A percentile compares a stretch with the other conserved stretches of the same genome.
Evolutionary conservation across 106 monocot species (phyloP).

Genomic region (Dioscorea alata): DNA sequence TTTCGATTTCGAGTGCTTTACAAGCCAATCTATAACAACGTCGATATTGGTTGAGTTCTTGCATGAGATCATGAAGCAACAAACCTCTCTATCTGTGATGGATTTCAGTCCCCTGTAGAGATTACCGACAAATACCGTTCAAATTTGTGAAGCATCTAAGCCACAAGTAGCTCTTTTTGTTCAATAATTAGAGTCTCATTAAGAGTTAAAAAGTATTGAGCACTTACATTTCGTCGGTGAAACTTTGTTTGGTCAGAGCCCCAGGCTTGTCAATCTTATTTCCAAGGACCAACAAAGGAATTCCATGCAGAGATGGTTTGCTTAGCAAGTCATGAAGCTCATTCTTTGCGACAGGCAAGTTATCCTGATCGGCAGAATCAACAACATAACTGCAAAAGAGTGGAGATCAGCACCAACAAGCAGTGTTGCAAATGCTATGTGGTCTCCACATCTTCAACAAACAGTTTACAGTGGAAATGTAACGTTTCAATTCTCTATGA

Average conservation of each 20-base stretch:
- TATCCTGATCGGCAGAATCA: constrained; percentile 85
- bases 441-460: too few species aligned
- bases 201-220: not conserved
- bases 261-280: constrained; percentile 92
- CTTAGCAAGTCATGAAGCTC: constrained; percentile 88
- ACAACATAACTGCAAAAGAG: constrained; percentile 72
- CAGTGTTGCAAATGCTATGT: too few species aligned
- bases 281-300: constrained; percentile 86
- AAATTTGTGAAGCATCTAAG: too few species aligned
- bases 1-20: constrained; percentile 89
- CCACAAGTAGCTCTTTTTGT: too few species aligned
- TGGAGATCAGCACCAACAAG: too few species aligned
- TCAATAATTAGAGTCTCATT: too few species aligned
- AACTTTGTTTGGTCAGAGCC: constrained; percentile 49
- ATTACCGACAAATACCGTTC: not conserved
- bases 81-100: constrained; percentile 79
- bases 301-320: constrained; percentile 85
- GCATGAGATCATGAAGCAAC: constrained; percentile 97
- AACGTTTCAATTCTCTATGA: too few species aligned
- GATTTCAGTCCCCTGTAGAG: constrained; percentile 55
- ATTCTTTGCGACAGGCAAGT: constrained; percentile 67
- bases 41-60: constrained; percentile 93
- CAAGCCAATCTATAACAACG: constrained; percentile 88
- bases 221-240: constrained; percentile 72
- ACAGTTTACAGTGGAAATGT: too few species aligned